Evolutionary conservation across 305 asterid genomes (phyloP).

Genomic region (Solanum hybrid): DNA sequence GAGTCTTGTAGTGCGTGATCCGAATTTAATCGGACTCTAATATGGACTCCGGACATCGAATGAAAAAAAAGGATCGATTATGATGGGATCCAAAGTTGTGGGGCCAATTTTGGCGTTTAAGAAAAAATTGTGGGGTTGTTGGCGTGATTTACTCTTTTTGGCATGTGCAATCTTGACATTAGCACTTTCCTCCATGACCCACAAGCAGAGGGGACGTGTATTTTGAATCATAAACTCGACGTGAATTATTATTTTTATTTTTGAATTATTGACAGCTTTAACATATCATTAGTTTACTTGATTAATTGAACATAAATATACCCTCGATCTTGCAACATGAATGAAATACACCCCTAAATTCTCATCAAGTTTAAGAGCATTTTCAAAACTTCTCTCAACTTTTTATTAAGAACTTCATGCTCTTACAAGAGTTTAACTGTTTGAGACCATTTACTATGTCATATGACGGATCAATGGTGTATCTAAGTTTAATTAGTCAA

Average conservation of each 20-base stretch:
- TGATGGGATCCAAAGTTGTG: neutral
- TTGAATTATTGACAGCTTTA: fast-evolving
- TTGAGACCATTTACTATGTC: neutral
- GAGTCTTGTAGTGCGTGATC: fast-evolving
- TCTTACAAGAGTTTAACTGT: neutral
- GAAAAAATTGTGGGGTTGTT: neutral
- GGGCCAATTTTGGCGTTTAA: neutral
- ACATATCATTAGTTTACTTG: neutral
- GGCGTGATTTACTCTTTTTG: neutral
- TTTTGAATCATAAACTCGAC: neutral
- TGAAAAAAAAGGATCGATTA: neutral
- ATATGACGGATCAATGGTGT: fast-evolving
- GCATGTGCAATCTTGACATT: neutral
- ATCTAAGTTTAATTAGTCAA: too few species aligned
- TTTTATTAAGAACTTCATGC: neutral
- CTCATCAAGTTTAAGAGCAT: neutral
- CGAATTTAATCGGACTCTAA: fast-evolving
- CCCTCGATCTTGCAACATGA: fast-evolving
- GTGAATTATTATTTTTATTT: fast-evolving
- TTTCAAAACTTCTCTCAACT: too few species aligned
- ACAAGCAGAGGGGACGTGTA: neutral
- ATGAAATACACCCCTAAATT: too few species aligned
- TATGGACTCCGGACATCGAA: fast-evolving
- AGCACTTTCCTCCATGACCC: neutral
- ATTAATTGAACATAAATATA: too few species aligned